Base-by-base conservation (phyloP, 495 filamentous ascomycete species). In the Physcia stellaris region DNA sequence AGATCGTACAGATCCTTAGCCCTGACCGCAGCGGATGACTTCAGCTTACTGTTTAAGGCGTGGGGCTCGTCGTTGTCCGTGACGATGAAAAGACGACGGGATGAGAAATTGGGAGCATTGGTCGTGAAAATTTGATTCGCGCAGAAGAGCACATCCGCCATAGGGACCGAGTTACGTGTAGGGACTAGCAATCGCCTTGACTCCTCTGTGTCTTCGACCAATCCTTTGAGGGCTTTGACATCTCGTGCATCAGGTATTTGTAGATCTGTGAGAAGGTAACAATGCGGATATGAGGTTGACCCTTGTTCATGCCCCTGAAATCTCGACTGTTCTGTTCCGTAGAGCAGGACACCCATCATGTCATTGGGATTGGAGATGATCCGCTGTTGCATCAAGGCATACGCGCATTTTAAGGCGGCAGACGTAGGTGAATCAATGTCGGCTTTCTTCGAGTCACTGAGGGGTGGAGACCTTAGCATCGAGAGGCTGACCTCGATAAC, bases 281-380 rank as follows among this genome's bases (percentile, higher is more conserved):
- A 95, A 55, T 94, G 79, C 3, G 86, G 81, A 54, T 94, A 94
- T 27, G 74, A 72, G 4, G 78, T 62, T 20, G 69, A 70, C 21
- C 68, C 71, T 16, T 71, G 64, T 29, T 75, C 69, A 39, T 80
- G 81, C 15, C 73, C 71, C 35, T 75, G 71, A 50, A 92, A 88
- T 48, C 81, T 88, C 13, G 86, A 82, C 53, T 83, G 71, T 54
- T 92, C 67, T 0, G 88, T 96, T 10, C 86, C 86, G 45, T 90
- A 96, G 6, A 99, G 71, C n/a, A 99, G 55, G 6, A 99, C 79
- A 3, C 88, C 88, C 65, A 99, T 94, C 88, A 95, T 93, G 48
- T 96, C 90, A 52, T 78, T 84, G 0, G 92, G 92, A 45, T 87
- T 87, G 2, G 86, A 86, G 51, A 99, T 95, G 49, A 99, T 95